Base-by-base conservation (phyloP, 371 early-diverging fungal species). In the Circinella umbellata region DNA sequence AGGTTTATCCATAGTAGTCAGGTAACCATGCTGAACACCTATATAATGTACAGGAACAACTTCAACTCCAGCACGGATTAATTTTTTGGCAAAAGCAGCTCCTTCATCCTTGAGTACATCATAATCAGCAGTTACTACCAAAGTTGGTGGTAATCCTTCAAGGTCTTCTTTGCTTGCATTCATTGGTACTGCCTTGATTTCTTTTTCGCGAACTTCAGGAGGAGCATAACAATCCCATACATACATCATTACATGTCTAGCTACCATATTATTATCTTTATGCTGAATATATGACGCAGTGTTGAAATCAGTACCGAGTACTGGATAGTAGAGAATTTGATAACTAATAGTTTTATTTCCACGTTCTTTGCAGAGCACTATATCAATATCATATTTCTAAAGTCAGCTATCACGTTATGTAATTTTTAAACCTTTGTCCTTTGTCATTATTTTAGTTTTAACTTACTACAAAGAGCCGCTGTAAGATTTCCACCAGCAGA, bases 91-190 rank as follows among this genome's bases (percentile, higher is more conserved):
- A 67, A 75, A 82, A 0, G 37, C 61, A 42, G 79, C 80, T 13
- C 72, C 80, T 34, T 82, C 82, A 51, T 73, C 73, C 64, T 78
- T 71, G 57, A 82, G 65, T 0, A 74, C 71, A 70, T 82, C 82
- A 8, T 36, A 67, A 47, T 79, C 78, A n/a, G 76, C 76, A 3
- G 73, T 78, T 4, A 82, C 62, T 0, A 82, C 49, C 47, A 82
- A 54, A 11, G 80, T 71, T 1, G 78, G 78, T 3, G 82, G 78
- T 11, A 82, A 54, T 1, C 73, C 78, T 61, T 71, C 34, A 13
- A 82, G 72, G 1, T 71, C 69, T 27, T 82, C 75, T 10, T 10
- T 20, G 18, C 72, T 60, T 8, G 77, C 71, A 6, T 61, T 54
- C 49, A 71, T 62, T 3, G 79, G 77, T 4, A 67, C 68, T 1